Percentiles rank a stretch among this genome's conserved stretches.
Evolutionary conservation across 352 stramenopile genomes (phyloP).

Genomic region (Globisporangium middletonii): DNA sequence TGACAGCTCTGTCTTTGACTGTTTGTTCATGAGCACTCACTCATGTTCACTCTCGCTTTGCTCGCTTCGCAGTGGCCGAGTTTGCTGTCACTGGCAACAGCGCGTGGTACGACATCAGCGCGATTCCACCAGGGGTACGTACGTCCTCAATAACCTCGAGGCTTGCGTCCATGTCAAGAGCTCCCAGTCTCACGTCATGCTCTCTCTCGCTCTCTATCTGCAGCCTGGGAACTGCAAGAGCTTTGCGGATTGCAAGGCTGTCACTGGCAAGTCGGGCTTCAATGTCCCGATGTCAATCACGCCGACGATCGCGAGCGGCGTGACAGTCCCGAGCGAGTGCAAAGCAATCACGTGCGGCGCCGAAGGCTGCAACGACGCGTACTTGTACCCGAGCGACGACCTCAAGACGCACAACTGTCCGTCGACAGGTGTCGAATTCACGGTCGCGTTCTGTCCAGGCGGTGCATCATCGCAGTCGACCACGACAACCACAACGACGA

Average conservation of each 20-base stretch:
- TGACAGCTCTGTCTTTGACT: too few relatives aligned
- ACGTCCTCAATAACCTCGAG: neutral
- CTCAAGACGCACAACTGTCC: conserved; percentile 50
- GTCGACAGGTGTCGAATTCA: conserved; percentile 21
- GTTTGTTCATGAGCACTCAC: neutral
- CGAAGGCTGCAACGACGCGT: conserved; percentile 35
- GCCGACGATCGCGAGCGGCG: conserved; percentile 17
- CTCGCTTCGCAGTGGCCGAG: conserved; percentile 22
- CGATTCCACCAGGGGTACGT: conserved; percentile 33
- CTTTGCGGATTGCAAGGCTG: conserved; percentile 35
- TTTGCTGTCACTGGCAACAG: conserved; percentile 38
- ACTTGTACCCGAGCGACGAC: conserved; percentile 43
- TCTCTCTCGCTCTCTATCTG: neutral
- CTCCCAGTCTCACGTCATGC: neutral
- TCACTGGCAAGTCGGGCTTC: conserved; percentile 49
- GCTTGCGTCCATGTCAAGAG: neutral
- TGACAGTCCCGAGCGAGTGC: conserved; percentile 25
- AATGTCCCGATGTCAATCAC: conserved; percentile 59
- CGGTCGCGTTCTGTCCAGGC: conserved; percentile 38
- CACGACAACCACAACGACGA: conserved; percentile 13
- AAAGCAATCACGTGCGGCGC: conserved; percentile 24
- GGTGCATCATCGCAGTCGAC: conserved; percentile 14
- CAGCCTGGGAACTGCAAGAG: conserved; percentile 40
- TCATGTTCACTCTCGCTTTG: neutral
- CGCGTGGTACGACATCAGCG: conserved; percentile 54